These are phyloP conservation scores for Nothophoma quercina DNA, from an alignment of 2,329 filamentous ascomycete genomes.

Conservation along the genomic window DNA sequence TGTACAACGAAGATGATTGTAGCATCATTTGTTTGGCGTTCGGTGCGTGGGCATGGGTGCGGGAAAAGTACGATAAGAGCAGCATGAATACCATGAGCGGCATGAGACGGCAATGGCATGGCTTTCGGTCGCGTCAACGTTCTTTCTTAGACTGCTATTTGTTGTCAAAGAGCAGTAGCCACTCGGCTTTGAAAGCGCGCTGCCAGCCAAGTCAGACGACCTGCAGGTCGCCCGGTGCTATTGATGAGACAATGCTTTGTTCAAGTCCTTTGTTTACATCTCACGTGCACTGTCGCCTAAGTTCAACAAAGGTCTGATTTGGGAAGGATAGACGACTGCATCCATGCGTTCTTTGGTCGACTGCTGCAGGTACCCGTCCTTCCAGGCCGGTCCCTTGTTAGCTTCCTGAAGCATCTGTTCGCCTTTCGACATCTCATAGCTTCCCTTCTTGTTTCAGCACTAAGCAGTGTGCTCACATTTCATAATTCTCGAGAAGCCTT, in stretches of 20 bases:
- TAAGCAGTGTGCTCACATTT: too few species aligned
- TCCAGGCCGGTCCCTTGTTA: background rate
- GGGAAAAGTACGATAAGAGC: slow-evolving; percentile 8
- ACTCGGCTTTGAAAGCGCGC: too few species aligned
- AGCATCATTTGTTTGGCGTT: slow-evolving; percentile 29
- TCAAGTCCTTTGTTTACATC: background rate
- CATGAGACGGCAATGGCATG: slow-evolving; percentile 2
- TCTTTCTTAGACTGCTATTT: too few species aligned
- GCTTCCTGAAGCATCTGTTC: too few species aligned
- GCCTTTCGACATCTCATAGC: background rate
- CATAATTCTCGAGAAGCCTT: too few species aligned
- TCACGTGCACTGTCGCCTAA: background rate
- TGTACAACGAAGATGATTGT: background rate
- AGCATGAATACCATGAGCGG: background rate
- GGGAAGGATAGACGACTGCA: background rate
- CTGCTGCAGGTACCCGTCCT: background rate
- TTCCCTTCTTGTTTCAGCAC: too few species aligned
- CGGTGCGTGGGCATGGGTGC: slow-evolving; percentile 16
- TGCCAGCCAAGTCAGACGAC: too few species aligned
- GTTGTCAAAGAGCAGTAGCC: too few species aligned
- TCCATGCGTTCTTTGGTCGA: background rate
- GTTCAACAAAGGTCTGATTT: background rate
- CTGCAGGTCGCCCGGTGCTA: too few species aligned
- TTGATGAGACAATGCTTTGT: background rate
- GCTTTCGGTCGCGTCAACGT: too few species aligned